Evolutionary conservation across 2,329 filamentous ascomycete genomes (phyloP).

Genomic region (Colletotrichum magnum): DNA sequence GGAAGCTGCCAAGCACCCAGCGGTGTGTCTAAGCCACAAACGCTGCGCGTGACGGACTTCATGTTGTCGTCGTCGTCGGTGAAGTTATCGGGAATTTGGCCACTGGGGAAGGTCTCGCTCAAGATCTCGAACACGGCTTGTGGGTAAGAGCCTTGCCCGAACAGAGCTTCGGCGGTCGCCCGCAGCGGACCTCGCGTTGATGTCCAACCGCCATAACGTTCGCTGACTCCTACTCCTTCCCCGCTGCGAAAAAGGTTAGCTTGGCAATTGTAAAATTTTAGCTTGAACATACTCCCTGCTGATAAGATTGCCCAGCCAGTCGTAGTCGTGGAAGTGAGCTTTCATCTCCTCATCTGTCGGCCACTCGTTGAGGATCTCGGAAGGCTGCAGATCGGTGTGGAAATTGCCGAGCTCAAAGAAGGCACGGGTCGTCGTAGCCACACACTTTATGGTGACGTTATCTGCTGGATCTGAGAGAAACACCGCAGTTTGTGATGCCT

Average conservation of each 20-base stretch:
- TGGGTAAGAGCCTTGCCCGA: constrained; percentile 33
- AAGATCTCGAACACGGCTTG: constrained; percentile 27
- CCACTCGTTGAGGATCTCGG: constrained; percentile 26
- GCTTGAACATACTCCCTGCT: constrained; percentile 28
- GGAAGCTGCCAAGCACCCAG: constrained; percentile 33
- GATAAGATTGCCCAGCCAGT: constrained; percentile 36
- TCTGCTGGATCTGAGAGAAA: constrained; percentile 16
- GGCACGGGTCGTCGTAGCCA: constrained; percentile 27
- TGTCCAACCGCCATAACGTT: constrained; percentile 25
- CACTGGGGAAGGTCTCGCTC: constrained; percentile 24
- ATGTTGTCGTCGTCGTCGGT: constrained; percentile 4
- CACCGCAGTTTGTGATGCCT: constrained; percentile 12
- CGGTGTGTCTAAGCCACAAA: constrained; percentile 26
- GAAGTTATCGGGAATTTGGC: constrained; percentile 10
- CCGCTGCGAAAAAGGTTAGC: constrained; percentile 15
- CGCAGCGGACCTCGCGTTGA: constrained; percentile 31
- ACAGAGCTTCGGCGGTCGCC: constrained; percentile 32
- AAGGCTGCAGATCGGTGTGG: constrained; percentile 19
- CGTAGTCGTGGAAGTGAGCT: constrained; percentile 37
- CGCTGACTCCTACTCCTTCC: constrained; percentile 25
- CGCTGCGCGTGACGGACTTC: constrained; percentile 6
- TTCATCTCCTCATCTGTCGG: constrained; percentile 34
- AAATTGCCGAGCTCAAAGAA: constrained; percentile 40
- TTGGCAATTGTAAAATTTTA: neutral
- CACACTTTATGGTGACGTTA: constrained; percentile 35